phyloP scores from a whole-genome alignment of 2,329 filamentous ascomycete genomes.

The Truncatella angustata region DNA sequence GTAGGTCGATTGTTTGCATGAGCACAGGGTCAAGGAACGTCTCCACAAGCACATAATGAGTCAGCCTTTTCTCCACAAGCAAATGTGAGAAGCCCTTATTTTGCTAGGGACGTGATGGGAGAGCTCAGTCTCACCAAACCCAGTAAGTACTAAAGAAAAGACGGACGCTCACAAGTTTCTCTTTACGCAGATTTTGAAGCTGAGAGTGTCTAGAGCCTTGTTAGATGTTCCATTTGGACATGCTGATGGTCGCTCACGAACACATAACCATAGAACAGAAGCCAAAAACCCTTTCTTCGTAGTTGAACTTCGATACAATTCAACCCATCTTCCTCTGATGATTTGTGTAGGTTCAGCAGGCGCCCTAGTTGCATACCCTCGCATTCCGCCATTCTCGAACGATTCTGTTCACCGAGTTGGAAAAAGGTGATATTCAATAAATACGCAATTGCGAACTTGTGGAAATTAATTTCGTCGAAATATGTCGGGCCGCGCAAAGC shows the following conservation, averaged over 20 bases:
- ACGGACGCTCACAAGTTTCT: not conserved
- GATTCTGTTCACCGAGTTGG: constrained; percentile 5
- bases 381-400: not conserved
- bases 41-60: not conserved
- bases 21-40: constrained; percentile 3
- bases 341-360: constrained; percentile 1
- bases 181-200: constrained; percentile 1
- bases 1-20: not conserved
- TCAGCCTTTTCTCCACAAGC: not conserved
- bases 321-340: not conserved
- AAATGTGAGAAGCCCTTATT: not conserved
- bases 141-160: too few species aligned
- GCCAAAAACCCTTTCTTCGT: constrained; percentile 5
- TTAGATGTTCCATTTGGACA: too few species aligned
- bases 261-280: constrained; percentile 3
- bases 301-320: constrained; percentile 2
- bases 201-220: constrained; percentile 5
- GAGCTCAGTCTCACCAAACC: not conserved
- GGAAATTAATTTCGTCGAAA: constrained; percentile 2
- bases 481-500: not conserved
- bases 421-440: not conserved
- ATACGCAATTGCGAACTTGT: constrained; percentile 1
- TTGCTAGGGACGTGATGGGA: not conserved
- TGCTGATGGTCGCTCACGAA: not conserved
- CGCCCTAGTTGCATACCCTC: constrained; percentile 1